Evolutionary conservation across 164 flowering plant species (phyloP).

Genomic region (Berberis vulgaris): DNA sequence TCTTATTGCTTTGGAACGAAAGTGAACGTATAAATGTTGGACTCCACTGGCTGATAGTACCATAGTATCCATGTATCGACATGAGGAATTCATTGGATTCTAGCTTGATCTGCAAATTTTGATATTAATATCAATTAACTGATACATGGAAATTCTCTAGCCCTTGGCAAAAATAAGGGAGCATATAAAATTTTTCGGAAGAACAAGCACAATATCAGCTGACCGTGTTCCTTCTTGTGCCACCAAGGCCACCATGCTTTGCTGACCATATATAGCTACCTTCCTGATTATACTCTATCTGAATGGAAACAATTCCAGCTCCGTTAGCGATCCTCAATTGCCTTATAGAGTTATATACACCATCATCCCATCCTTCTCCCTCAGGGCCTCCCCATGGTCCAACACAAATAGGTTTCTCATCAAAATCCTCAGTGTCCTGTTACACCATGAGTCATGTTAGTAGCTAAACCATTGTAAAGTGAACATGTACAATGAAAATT

Average conservation of each 20-base stretch:
- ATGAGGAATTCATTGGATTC: slow-evolving; percentile 58
- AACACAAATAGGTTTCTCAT: slow-evolving; percentile 15
- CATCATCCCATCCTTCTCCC: slow-evolving; percentile 56
- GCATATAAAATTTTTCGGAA: too few relatives aligned
- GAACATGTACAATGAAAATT: neutral
- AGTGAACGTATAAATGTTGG: slow-evolving; percentile 46
- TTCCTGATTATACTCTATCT: slow-evolving; percentile 41
- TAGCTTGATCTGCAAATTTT: slow-evolving; percentile 46
- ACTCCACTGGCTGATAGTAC: slow-evolving; percentile 29
- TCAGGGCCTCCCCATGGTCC: slow-evolving; percentile 64
- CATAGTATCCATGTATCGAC: slow-evolving; percentile 56
- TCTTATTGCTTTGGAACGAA: slow-evolving; percentile 50
- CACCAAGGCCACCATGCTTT: slow-evolving; percentile 54
- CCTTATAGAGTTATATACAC: slow-evolving; percentile 34
- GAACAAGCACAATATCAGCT: neutral
- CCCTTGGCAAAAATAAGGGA: too few relatives aligned
- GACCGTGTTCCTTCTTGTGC: slow-evolving; percentile 29
- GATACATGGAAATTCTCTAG: too few relatives aligned
- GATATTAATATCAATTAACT: too few relatives aligned
- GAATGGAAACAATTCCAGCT: slow-evolving; percentile 43
- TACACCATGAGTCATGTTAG: neutral
- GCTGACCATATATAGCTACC: slow-evolving; percentile 48
- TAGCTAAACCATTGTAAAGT: neutral
- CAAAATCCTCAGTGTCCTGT: slow-evolving; percentile 1
- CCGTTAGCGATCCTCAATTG: slow-evolving; percentile 46